Percentiles rank a stretch among this genome's conserved stretches.
Evolutionary conservation across 1,284 basidiomycete species (phyloP).

Genomic region (Sphagnurus paluster): DNA sequence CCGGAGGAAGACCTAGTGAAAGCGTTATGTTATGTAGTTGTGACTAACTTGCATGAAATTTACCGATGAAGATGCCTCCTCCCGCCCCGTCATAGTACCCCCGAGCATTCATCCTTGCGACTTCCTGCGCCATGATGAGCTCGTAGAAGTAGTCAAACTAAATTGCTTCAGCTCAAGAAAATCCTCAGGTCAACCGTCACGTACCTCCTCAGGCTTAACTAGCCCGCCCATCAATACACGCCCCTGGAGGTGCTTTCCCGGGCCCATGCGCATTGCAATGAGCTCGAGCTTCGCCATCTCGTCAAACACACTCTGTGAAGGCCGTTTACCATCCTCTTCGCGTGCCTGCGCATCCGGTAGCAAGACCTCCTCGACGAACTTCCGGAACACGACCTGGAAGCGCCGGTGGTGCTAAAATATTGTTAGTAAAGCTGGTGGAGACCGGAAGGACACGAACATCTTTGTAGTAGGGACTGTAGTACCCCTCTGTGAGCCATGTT

Average conservation of each 20-base stretch:
- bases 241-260: constrained; percentile 75
- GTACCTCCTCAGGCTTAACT: constrained; percentile 81
- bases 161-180: neutral
- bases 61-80: constrained; percentile 36
- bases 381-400: constrained; percentile 46
- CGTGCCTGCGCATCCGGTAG: constrained; percentile 44
- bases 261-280: constrained; percentile 83
- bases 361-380: constrained; percentile 54
- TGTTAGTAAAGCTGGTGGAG: neutral
- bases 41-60: constrained; percentile 2
- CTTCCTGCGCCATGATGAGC: constrained; percentile 40
- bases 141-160: constrained; percentile 76
- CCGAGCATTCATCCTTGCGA: constrained; percentile 44
- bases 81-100: constrained; percentile 44
- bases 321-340: constrained; percentile 68
- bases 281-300: constrained; percentile 64
- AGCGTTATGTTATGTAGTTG: neutral
- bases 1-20: constrained; percentile 61
- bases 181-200: neutral
- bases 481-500: constrained; percentile 68
- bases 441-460: constrained; percentile 38
- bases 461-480: constrained; percentile 73
- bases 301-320: constrained; percentile 51
- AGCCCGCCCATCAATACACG: constrained; percentile 71
- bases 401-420: constrained; percentile 37